A percentile compares a stretch with the other conserved stretches of the same genome.
These are phyloP conservation scores for Lomentospora prolificans DNA, from an alignment of 2,329 filamentous ascomycete genomes.

Conservation along the genomic window DNA sequence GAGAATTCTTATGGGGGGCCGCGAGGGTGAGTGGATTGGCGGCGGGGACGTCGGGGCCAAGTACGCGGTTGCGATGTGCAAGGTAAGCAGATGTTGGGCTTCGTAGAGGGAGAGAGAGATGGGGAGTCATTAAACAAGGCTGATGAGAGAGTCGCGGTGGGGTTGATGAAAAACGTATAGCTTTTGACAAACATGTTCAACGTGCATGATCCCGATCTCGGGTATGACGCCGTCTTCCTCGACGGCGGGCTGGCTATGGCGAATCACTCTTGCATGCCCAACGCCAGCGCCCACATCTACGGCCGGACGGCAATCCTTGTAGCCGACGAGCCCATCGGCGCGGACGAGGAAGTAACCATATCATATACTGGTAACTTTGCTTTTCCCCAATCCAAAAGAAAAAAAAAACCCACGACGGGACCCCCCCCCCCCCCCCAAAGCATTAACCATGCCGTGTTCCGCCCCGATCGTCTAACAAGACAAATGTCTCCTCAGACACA, in stretches of 20 bases:
- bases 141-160: conserved; percentile 10
- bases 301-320: conserved; percentile 41
- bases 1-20: conserved; percentile 26
- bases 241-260: conserved; percentile 47
- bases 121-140: neutral
- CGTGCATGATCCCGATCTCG: conserved; percentile 41
- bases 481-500: conserved; percentile 37
- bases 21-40: conserved; percentile 29
- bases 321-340: conserved; percentile 36
- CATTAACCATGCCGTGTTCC: too few relatives aligned
- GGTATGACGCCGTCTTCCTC: conserved; percentile 44
- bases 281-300: conserved; percentile 46
- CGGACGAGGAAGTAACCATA: conserved; percentile 48
- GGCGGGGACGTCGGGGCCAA: conserved; percentile 24
- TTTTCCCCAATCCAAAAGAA: neutral
- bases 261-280: conserved; percentile 54
- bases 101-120: neutral
- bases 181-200: conserved; percentile 55
- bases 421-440: too few relatives aligned
- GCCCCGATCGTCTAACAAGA: too few relatives aligned
- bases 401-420: too few relatives aligned
- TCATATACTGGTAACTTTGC: conserved; percentile 44
- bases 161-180: conserved; percentile 22
- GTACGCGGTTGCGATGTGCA: conserved; percentile 41
- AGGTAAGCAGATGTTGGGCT: conserved; percentile 25